Conservation (phyloP, 192 early-diverging fungal genomes). For the Coemansia sp. region DNA sequence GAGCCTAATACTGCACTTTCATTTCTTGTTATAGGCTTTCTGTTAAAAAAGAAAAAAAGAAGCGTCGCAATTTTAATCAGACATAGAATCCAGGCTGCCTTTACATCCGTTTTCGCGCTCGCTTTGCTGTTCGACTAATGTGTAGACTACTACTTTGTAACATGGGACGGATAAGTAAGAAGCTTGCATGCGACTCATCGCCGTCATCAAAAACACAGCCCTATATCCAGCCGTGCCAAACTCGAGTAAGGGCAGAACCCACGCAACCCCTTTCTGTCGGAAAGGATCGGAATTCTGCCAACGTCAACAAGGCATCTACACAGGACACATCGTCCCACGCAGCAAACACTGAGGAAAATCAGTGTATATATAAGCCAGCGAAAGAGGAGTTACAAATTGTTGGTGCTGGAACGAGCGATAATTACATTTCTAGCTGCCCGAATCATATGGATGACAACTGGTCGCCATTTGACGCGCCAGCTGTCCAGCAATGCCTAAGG, state of each 20-base stretch:
- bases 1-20: not conserved
- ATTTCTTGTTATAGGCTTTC: not conserved
- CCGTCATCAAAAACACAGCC: conserved; percentile 20
- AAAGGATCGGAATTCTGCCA: not conserved
- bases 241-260: not conserved
- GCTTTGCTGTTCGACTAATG: conserved; percentile 14
- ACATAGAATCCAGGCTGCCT: not conserved
- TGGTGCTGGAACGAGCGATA: not conserved
- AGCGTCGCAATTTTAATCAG: not conserved
- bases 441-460: conserved; percentile 20
- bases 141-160: conserved; percentile 27
- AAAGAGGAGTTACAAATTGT: not conserved
- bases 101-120: not conserved
- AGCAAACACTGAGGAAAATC: not conserved
- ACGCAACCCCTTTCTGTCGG: not conserved
- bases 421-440: not conserved
- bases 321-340: not conserved
- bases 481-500: conserved; percentile 22
- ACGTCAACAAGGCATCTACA: too few relatives aligned
- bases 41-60: not conserved
- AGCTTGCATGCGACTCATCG: conserved; percentile 18
- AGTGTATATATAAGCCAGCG: not conserved
- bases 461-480: conserved; percentile 37
- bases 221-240: conserved; percentile 4
- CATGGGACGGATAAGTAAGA: conserved; percentile 46